Base-by-base conservation (phyloP, 1,284 basidiomycete species). In the Uromyces viciae-fabae region DNA sequence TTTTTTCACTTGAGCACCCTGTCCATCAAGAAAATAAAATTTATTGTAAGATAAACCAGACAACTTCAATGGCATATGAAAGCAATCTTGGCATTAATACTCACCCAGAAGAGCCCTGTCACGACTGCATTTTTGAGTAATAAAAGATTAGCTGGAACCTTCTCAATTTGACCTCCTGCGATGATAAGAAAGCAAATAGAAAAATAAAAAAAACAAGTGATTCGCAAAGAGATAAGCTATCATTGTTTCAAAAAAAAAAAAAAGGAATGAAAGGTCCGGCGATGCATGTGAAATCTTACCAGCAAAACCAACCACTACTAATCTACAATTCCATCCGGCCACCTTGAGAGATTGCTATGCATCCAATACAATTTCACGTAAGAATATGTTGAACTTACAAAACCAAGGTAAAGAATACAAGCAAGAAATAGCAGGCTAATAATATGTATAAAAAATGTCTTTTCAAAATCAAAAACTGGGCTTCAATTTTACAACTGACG, bases 321-420 rank as follows among this genome's bases (percentile, higher is more conserved):
- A 91, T 17, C 96, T 90, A 1, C 94, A 94, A 86, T 96, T 96
- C 92, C 94, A 98, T 0, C 92, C 93, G 81, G 96, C 94, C 85
- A 94, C 95, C 86, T 96, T 96, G 82, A 97, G 85, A 40, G 90
- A 90, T 84, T 78, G 69, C 76, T 78, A 68, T 19, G 28, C 28
- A 62, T 40, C 8, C 25, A n/a, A 38, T 28, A 25, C 14, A 36
- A 43, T 17, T 33, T 22, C 4, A 38, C 36, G 42, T 36, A 3
- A 54, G 22, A 22, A n/a, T n/a, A n/a, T n/a, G n/a, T n/a, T n/a
- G n/a, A n/a, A n/a, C n/a, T n/a, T n/a, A n/a, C n/a, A n/a, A n/a
- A n/a, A n/a, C n/a, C n/a, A n/a, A n/a, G n/a, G n/a, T n/a, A n/a
- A n/a, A n/a, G n/a, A n/a, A n/a, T n/a, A n/a, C n/a, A n/a, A n/a